Evolutionary conservation across 2,329 filamentous ascomycete species (phyloP), one percentile per base, ranked within the genome.

Genomic region (Aspergillus latus): DNA sequence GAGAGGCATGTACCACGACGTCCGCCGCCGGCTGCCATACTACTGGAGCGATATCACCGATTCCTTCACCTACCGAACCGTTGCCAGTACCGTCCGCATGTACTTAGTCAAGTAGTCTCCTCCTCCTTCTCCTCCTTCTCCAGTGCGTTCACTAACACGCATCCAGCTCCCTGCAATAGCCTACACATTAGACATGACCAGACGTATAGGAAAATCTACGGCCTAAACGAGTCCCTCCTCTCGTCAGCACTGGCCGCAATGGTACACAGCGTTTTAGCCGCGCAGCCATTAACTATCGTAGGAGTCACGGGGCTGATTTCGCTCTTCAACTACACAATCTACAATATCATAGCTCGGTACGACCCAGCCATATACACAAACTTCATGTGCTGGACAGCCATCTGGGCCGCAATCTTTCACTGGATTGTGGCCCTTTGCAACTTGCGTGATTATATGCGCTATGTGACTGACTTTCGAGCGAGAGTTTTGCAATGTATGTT

Each of bases 321-420:
- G 2, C 65, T 82, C 0, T 84, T 85, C 73, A 84, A 84, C 64
- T 84, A 82, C 62, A 85, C 82, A 26, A 83, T 83, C 59, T 84
- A 82, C 68, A 80, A 84, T 57, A 84, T 84, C 52, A 74, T 83
- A 44, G 68, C 68, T 28, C 71, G 71, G 10, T 78, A 83, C 57
- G 79, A 82, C 40, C 74, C 78, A 2, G 62, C 70, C 1, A 70
- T 83, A 5, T 84, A 84, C 64, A 77, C 80, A 0, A 74, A 77
- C 47, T 82, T 84, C 63, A 82, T 84, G 67, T 77, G 76, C 3
- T 84, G 82, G 82, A 77, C 80, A 0, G 78, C 76, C 1, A 84
- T 84, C 26, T 84, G 81, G 82, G 78, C 79, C 0, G 80, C 80
- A 1, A 78, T 84, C 15, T 81, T 82, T 43, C 82, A 85, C 63